Base-by-base conservation (phyloP, 352 stramenopile species). In the Pythium chondricola region DNA sequence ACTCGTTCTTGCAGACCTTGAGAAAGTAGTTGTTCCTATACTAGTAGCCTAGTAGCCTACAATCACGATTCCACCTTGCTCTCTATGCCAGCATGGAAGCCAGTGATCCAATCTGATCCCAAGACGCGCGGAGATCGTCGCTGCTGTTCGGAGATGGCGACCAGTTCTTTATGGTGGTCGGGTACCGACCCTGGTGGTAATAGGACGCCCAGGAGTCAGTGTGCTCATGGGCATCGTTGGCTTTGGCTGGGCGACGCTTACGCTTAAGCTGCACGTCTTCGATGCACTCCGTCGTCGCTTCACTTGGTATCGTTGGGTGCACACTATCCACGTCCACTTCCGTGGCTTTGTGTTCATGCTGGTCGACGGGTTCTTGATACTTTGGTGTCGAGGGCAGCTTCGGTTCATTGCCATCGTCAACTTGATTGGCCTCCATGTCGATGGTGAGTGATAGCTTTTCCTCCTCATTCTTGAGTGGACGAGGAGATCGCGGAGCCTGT, bases 1-100 rank as follows among this genome's bases (percentile, higher is more conserved):
- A 57, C 48, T 81, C 78, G 2, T 86, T 89, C 30, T 51, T 89
- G 9, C 57, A 71, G 43, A 76, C 49, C 30, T 42, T 89, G n/a
- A 62, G 57, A 24, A 51, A 51, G 43, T 51, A 45, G 51, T 16
- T 32, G 3, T n/a, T 20, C 59, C 33, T 18, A 62, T 51, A 51
- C 16, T 14, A 21, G 22, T 13, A 22, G n/a, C n/a, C n/a, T n/a
- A n/a, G n/a, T n/a, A n/a, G n/a, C n/a, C n/a, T n/a, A n/a, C n/a
- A n/a, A n/a, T n/a, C n/a, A n/a, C n/a, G n/a, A n/a, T n/a, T n/a
- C n/a, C n/a, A n/a, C n/a, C n/a, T n/a, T n/a, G n/a, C n/a, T n/a
- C n/a, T n/a, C 42, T 29, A 63, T 29, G 41, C 40, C 21, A 58
- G 47, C 43, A 63, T 57, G 20, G 54, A 45, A 20, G 56, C 40